Percentiles rank a stretch among this genome's conserved stretches.
Evolutionary conservation across 148 eudicot genomes (phyloP).

Genomic region (Dysphania ambrosioides): DNA sequence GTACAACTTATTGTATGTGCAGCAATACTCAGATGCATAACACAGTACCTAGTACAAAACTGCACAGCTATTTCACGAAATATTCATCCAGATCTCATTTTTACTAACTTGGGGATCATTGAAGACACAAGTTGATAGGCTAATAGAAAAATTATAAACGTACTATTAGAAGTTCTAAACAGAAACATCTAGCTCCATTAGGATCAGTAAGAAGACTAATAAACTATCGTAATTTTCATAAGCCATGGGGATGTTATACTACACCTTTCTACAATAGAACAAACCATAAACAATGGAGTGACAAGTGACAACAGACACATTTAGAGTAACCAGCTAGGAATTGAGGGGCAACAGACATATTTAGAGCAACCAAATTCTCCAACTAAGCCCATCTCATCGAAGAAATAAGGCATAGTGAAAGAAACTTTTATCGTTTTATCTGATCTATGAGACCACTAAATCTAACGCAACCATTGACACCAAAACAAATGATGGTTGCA

Average conservation of each 20-base stretch:
- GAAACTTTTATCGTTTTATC: neutral
- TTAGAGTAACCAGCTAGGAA: neutral
- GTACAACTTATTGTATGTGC: neutral
- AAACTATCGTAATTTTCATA: neutral
- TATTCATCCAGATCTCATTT: neutral
- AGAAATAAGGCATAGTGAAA: neutral
- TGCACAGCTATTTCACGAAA: too few species aligned
- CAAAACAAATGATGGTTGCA: conserved; percentile 16
- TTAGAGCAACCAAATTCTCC: neutral
- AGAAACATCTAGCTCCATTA: neutral
- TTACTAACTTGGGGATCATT: neutral
- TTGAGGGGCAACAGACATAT: neutral
- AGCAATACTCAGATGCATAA: neutral
- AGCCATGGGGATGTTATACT: neutral
- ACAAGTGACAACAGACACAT: neutral
- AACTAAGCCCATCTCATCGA: neutral
- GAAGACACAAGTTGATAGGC: neutral
- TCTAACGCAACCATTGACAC: neutral
- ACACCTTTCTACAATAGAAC: neutral
- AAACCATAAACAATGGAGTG: neutral
- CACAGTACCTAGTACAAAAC: neutral
- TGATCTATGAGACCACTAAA: neutral
- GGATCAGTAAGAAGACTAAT: neutral
- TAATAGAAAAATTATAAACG: neutral
- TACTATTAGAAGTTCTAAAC: neutral